These are phyloP conservation scores for Phytophthora parvispora DNA, from an alignment of 352 stramenopile species.

Conservation along the genomic window DNA sequence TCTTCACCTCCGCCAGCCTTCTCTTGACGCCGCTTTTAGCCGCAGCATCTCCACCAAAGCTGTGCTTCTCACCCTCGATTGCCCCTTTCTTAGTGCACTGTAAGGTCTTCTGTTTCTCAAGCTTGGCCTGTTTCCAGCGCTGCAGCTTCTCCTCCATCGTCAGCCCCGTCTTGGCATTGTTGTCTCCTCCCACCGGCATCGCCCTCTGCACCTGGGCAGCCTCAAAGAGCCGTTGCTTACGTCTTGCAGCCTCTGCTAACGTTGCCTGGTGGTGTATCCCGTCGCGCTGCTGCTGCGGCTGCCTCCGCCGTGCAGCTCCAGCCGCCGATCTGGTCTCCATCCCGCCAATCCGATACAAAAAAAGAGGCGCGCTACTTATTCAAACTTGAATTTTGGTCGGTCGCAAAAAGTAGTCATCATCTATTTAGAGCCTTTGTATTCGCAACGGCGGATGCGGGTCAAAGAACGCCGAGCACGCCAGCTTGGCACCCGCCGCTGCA, in stretches of 20 bases:
- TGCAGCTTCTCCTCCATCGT: slow-evolving; percentile 31
- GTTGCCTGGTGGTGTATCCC: neutral
- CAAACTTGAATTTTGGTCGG: neutral
- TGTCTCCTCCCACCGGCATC: neutral
- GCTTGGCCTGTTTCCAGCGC: slow-evolving; percentile 25
- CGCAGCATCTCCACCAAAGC: neutral
- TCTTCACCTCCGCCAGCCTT: neutral
- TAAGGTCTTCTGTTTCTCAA: neutral
- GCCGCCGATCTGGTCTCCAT: neutral
- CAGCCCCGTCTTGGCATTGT: neutral
- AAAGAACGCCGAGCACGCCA: slow-evolving; percentile 16
- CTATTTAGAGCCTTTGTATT: slow-evolving; percentile 37
- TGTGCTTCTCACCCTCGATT: no score
- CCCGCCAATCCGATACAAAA: no score
- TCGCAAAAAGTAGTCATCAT: slow-evolving; percentile 34
- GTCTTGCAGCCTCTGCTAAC: neutral
- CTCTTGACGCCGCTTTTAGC: slow-evolving; percentile 3
- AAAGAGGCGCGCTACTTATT: neutral
- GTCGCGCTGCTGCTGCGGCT: neutral
- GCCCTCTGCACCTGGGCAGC: neutral
- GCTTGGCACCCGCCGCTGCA: slow-evolving; percentile 26
- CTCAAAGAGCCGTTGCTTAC: neutral
- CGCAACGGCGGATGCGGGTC: slow-evolving; percentile 32
- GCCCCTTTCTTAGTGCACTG: no score
- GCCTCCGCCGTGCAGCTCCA: neutral